phyloP scores from a whole-genome alignment of 257 asterid species.

The Buddleja alternifolia region DNA sequence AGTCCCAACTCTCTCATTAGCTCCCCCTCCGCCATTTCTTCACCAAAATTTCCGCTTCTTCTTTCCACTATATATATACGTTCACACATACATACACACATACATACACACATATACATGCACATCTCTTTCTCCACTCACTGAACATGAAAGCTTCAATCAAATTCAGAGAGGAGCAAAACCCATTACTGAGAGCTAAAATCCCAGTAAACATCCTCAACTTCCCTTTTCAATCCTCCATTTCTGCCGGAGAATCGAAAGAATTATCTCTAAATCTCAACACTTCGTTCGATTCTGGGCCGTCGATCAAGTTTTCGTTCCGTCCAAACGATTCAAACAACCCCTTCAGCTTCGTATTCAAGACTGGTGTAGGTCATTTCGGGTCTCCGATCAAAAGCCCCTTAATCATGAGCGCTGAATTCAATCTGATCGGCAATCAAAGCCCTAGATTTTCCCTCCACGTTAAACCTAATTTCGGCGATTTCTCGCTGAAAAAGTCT shows the following conservation, averaged over 20 bases:
- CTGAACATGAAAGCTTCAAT: constrained; percentile 90
- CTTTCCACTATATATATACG: background rate
- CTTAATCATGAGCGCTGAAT: constrained; percentile 88
- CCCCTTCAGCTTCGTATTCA: constrained; percentile 81
- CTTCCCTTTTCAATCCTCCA: constrained; percentile 81
- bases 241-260: constrained; percentile 78
- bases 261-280: constrained; percentile 68
- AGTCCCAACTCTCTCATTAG: constrained; percentile 5
- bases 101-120: too few species aligned
- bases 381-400: constrained; percentile 90
- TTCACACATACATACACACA: background rate
- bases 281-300: constrained; percentile 77
- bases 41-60: constrained; percentile 9
- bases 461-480: constrained; percentile 85
- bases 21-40: constrained; percentile 16
- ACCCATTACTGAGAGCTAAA: constrained; percentile 84
- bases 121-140: background rate
- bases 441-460: constrained; percentile 84
- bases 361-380: constrained; percentile 79
- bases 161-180: constrained; percentile 85
- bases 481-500: constrained; percentile 68
- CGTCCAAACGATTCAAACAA: constrained; percentile 78
- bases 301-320: constrained; percentile 68
- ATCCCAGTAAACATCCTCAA: constrained; percentile 71
- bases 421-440: constrained; percentile 60